Conservation (phyloP, 2,329 filamentous ascomycete species). For the Ceratocystis destructans region DNA sequence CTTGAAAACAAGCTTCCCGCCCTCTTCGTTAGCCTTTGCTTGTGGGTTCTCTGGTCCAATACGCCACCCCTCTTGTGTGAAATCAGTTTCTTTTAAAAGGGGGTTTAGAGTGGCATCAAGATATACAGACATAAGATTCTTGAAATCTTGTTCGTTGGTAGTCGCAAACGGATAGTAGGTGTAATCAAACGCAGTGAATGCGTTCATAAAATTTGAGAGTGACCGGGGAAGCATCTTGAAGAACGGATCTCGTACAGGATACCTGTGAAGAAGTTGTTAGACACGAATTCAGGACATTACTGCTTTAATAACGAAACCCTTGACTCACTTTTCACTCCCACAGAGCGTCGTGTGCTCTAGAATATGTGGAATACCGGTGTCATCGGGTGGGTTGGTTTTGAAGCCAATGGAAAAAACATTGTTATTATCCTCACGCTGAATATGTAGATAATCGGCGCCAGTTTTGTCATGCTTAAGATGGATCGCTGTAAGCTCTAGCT, state of each 20-base stretch:
- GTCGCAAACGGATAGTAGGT: conserved; percentile 97
- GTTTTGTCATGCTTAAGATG: conserved; percentile 91
- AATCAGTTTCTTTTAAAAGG: conserved; percentile 78
- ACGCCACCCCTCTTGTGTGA: conserved; percentile 92
- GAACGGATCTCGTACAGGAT: conserved; percentile 95
- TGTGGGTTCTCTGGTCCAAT: conserved; percentile 81
- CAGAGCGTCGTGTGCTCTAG: conserved; percentile 95
- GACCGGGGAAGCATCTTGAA: conserved; percentile 99
- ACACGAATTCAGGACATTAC: conserved; percentile 15
- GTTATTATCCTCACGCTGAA: conserved; percentile 89
- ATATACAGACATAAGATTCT: conserved; percentile 92
- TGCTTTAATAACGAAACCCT: background rate
- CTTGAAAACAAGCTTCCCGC: conserved; percentile 76
- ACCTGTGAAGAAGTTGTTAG: conserved; percentile 40
- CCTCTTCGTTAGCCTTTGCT: conserved; percentile 38
- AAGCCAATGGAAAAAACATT: conserved; percentile 99
- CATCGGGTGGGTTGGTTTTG: conserved; percentile 96
- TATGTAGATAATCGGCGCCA: conserved; percentile 87
- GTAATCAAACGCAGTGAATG: conserved; percentile 90
- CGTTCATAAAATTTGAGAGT: conserved; percentile 99
- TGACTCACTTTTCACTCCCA: conserved; percentile 70
- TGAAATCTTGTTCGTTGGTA: conserved; percentile 88
- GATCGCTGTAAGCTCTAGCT: conserved; percentile 82
- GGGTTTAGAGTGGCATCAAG: conserved; percentile 88
- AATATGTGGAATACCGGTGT: conserved; percentile 92